Conservation (phyloP, 1,139 yeast genomes). For the Blastobotrys buckinghamii region DNA sequence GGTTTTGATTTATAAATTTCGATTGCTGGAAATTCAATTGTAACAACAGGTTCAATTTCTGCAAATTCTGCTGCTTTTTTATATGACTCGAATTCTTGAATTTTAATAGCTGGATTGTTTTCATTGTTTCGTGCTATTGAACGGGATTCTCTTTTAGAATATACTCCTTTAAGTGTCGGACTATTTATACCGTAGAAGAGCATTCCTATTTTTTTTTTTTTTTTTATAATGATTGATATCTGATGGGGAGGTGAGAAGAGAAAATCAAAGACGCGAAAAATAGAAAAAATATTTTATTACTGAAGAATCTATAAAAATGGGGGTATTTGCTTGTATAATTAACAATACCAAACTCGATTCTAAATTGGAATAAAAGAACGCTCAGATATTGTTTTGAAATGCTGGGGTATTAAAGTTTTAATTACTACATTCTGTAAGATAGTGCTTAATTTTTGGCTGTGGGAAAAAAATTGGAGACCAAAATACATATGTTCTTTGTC, state of each 20-base stretch:
- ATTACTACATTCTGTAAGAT: too few species aligned
- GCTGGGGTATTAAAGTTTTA: too few species aligned
- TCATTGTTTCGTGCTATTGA: neutral
- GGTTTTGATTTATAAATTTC: neutral
- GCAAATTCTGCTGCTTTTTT: conserved; percentile 4
- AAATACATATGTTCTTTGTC: too few species aligned
- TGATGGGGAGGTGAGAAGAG: neutral
- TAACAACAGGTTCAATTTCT: neutral
- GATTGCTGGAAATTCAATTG: neutral
- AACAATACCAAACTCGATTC: too few species aligned
- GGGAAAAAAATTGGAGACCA: too few species aligned
- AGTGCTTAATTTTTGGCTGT: too few species aligned
- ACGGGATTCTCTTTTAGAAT: neutral
- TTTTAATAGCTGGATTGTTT: neutral
- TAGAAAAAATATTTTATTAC: too few species aligned
- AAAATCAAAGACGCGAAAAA: neutral
- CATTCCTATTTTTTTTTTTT: neutral
- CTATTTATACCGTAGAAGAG: conserved; percentile 6
- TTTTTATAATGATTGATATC: neutral
- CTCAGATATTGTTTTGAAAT: too few species aligned
- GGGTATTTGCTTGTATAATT: too few species aligned
- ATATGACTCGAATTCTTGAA: conserved; percentile 1
- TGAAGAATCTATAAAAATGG: too few species aligned
- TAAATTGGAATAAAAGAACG: too few species aligned
- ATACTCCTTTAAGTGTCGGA: neutral